phyloP scores from a whole-genome alignment of 495 filamentous ascomycete genomes.

The Pseudevernia furfuracea region DNA sequence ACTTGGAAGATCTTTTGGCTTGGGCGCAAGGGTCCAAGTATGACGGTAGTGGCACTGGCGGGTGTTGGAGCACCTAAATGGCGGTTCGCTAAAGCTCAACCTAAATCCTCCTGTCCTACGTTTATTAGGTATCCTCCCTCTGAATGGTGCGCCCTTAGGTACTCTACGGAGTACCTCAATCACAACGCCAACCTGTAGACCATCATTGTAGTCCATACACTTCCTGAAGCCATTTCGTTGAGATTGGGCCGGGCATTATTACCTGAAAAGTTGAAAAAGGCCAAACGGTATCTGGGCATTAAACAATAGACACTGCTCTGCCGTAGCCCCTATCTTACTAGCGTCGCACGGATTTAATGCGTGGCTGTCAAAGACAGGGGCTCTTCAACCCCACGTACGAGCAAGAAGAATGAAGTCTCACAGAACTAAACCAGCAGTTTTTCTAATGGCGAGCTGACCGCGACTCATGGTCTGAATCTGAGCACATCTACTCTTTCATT shows the following conservation, averaged over 20 bases:
- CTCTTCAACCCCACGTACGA: slow-evolving; percentile 3
- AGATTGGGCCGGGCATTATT: neutral
- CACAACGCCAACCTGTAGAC: neutral
- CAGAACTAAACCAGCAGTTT: neutral
- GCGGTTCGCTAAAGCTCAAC: slow-evolving; percentile 10
- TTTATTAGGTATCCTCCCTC: too few relatives aligned
- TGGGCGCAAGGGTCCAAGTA: neutral
- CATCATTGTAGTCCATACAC: neutral
- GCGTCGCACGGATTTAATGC: neutral
- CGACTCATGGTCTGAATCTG: neutral
- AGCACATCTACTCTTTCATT: neutral
- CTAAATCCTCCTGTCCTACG: neutral
- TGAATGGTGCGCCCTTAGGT: too few relatives aligned
- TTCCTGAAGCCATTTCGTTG: neutral
- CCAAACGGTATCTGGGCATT: neutral
- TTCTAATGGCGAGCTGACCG: neutral
- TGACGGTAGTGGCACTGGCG: slow-evolving; percentile 11
- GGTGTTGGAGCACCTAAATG: neutral
- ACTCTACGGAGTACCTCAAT: too few relatives aligned
- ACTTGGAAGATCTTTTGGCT: too few relatives aligned
- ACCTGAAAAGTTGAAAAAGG: neutral
- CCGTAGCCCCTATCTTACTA: slow-evolving; percentile 9
- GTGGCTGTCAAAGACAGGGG: slow-evolving; percentile 14
- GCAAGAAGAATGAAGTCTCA: neutral
- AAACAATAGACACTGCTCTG: neutral